A percentile compares a stretch with the other conserved stretches of the same genome.
phyloP scores from a whole-genome alignment of 108 stramenopile species.

The Bacterosira constricta region DNA sequence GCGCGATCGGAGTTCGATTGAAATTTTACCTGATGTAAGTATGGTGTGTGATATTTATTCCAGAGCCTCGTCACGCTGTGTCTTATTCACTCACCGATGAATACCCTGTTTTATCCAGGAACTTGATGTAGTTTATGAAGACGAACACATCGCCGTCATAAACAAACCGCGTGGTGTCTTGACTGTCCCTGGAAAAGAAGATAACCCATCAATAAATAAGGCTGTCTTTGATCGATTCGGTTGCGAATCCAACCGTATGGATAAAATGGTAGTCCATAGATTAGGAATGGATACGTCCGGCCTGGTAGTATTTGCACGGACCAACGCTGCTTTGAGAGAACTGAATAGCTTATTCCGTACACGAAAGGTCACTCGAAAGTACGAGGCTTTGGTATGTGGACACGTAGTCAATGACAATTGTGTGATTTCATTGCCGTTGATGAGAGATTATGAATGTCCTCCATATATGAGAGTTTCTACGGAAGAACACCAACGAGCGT shows the following conservation, averaged over 20 bases:
- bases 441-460: slow-evolving; percentile 82
- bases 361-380: slow-evolving; percentile 72
- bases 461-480: slow-evolving; percentile 85
- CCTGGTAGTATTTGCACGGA: slow-evolving; percentile 76
- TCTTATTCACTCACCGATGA: too few relatives aligned
- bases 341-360: slow-evolving; percentile 74
- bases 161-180: slow-evolving; percentile 86
- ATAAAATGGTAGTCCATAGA: slow-evolving; percentile 89
- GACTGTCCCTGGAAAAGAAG: slow-evolving; percentile 64
- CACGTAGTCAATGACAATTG: slow-evolving; percentile 69
- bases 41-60: too few relatives aligned
- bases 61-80: too few relatives aligned
- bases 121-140: slow-evolving; percentile 76
- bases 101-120: too few relatives aligned
- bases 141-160: slow-evolving; percentile 83
- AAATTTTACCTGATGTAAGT: slow-evolving; percentile 38
- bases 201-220: slow-evolving; percentile 65
- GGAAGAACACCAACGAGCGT: slow-evolving; percentile 70
- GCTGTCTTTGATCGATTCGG: slow-evolving; percentile 70
- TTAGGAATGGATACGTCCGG: slow-evolving; percentile 87
- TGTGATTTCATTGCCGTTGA: slow-evolving; percentile 69
- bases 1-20: slow-evolving; percentile 27
- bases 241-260: slow-evolving; percentile 58
- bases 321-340: slow-evolving; percentile 60
- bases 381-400: slow-evolving; percentile 84